These are phyloP conservation scores for Clonostachys byssicola DNA, from an alignment of 2,329 filamentous ascomycete genomes.

Conservation along the genomic window DNA sequence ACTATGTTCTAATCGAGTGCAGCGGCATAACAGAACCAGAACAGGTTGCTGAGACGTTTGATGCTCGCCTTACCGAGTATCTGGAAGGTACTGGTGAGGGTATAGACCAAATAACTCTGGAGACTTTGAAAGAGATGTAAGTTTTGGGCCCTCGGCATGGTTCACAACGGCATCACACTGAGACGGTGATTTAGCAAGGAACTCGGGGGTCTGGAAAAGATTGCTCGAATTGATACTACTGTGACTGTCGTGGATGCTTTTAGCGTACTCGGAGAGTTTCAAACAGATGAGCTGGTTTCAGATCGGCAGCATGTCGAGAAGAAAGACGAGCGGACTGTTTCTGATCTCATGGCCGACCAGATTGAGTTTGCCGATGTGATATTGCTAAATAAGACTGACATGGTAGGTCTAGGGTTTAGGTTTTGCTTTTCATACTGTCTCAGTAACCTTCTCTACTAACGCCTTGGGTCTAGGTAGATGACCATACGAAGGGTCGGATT, in stretches of 20 bases:
- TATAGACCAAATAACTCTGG: slow-evolving; percentile 25
- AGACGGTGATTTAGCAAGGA: slow-evolving; percentile 27
- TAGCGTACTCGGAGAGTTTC: slow-evolving; percentile 68
- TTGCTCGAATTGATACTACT: slow-evolving; percentile 66
- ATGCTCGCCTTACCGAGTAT: slow-evolving; percentile 46
- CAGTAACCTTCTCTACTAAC: too few relatives aligned
- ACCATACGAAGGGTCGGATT: slow-evolving; percentile 40
- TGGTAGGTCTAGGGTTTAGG: slow-evolving; percentile 28
- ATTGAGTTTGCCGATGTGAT: slow-evolving; percentile 75
- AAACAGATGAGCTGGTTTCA: slow-evolving; percentile 64
- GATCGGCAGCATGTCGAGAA: slow-evolving; percentile 57
- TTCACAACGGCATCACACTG: neutral
- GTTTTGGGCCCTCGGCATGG: slow-evolving; percentile 2
- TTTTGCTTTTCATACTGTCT: neutral
- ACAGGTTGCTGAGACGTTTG: slow-evolving; percentile 72
- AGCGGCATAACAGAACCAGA: slow-evolving; percentile 69
- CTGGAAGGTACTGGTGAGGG: slow-evolving; percentile 23
- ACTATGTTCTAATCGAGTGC: slow-evolving; percentile 71
- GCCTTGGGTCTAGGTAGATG: slow-evolving; percentile 21
- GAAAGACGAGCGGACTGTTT: slow-evolving; percentile 71
- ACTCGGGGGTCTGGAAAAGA: slow-evolving; percentile 59
- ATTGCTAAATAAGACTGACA: slow-evolving; percentile 66
- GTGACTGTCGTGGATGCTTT: slow-evolving; percentile 74
- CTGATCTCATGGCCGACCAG: slow-evolving; percentile 72
- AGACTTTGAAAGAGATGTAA: slow-evolving; percentile 28